Conservation (phyloP, 495 filamentous ascomycete species). For the Physcia stellaris region DNA sequence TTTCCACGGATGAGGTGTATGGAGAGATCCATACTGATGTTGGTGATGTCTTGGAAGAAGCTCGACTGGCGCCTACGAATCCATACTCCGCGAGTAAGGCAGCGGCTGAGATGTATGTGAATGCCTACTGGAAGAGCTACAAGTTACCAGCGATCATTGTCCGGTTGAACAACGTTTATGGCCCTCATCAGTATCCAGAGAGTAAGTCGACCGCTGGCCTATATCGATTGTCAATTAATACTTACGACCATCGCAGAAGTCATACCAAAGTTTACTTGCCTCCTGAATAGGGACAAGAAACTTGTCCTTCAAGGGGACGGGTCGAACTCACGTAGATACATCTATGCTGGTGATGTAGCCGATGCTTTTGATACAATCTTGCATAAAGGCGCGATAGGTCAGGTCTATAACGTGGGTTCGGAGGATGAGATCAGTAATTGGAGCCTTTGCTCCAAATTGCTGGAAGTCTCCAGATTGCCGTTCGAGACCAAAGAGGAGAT, state of each 20-base stretch:
- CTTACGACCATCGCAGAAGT: constrained; percentile 40
- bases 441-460: constrained; percentile 47
- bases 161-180: constrained; percentile 69
- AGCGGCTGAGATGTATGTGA: constrained; percentile 66
- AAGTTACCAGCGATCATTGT: constrained; percentile 57
- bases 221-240: background rate
- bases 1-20: constrained; percentile 69
- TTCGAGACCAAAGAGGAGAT: too few species aligned
- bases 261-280: constrained; percentile 56
- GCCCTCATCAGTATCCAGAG: constrained; percentile 64
- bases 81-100: constrained; percentile 67
- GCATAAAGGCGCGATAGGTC: constrained; percentile 49
- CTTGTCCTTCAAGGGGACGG: constrained; percentile 59
- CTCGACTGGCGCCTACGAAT: constrained; percentile 56
- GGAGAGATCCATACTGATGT: constrained; percentile 49
- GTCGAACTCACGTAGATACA: constrained; percentile 49
- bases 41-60: constrained; percentile 20
- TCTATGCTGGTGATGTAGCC: constrained; percentile 58
- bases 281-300: constrained; percentile 42
- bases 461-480: constrained; percentile 45
- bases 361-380: constrained; percentile 69
- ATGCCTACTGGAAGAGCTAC: constrained; percentile 60
- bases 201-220: constrained; percentile 32
- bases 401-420: constrained; percentile 61
- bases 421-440: constrained; percentile 52